Evolutionary conservation across 495 filamentous ascomycete genomes (phyloP), one percentile per base, ranked within the genome.

Genomic region (Baudoinia panamericana): DNA sequence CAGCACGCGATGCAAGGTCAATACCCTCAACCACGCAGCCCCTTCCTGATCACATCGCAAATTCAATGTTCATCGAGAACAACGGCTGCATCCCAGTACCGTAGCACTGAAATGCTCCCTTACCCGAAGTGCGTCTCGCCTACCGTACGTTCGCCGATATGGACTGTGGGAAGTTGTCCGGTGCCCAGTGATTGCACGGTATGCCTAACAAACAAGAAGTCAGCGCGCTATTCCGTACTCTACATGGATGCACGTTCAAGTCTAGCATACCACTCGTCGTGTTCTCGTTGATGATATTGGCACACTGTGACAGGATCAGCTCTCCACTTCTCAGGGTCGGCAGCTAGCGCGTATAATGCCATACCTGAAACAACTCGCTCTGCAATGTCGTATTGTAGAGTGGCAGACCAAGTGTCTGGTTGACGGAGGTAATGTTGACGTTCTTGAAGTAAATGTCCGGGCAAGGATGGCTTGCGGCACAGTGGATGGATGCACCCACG

Each of bases 401-500:
- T 12, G 44, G 44, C 44, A 47, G 30, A 17, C 44, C 44, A 20
- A 34, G 25, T 9, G 37, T 41, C 29, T 21, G 27, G 30, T 47
- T 47, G 15, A 47, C 37, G 19, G 37, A 41, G 4, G 23, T 60
- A 52, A 75, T 69, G 36, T 72, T 52, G 19, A 75, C 62, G 31
- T 63, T 53, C 36, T 63, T 59, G 48, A 75, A 75, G 28, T 56
- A 59, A 4, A 55, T 39, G 68, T 61, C 55, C 41, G 61, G 60
- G 45, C 71, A 73, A 4, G 67, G 71, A 16, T 61, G 63, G 0
- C 57, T 47, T 19, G 58, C 51, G 12, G 58, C 62, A 56, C 70
- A 74, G 53, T 75, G 68, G 12, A 76, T 68, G 5, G 64, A 70
- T 11, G 62, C 60, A 1, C 63, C 70, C 18, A 72, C 64, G 47